phyloP scores from a whole-genome alignment of 257 asterid species.

The Striga asiatica region DNA sequence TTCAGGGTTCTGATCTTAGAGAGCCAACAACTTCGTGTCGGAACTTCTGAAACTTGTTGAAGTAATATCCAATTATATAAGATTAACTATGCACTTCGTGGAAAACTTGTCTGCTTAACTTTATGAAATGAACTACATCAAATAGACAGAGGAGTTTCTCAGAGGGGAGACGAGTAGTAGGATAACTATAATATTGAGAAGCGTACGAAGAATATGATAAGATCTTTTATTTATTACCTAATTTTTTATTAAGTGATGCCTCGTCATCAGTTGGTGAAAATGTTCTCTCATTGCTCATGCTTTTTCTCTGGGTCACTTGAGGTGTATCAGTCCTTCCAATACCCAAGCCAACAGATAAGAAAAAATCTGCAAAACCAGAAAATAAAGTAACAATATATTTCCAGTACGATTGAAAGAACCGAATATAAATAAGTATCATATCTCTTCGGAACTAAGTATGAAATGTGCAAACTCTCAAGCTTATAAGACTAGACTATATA shows the following conservation, averaged over 20 bases:
- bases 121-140: neutral
- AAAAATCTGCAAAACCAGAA: slow-evolving; percentile 63
- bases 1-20: neutral
- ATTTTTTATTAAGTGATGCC: slow-evolving; percentile 45
- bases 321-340: slow-evolving; percentile 85
- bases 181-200: no score
- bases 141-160: neutral
- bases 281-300: slow-evolving; percentile 90
- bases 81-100: neutral
- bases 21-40: neutral
- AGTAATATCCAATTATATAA: neutral
- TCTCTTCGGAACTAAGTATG: neutral
- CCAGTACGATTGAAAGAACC: neutral
- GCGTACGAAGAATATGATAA: no score
- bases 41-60: neutral
- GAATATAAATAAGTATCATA: neutral
- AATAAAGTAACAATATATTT: slow-evolving; percentile 1
- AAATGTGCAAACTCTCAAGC: neutral
- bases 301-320: slow-evolving; percentile 50
- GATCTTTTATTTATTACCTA: slow-evolving; percentile 46
- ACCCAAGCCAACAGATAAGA: slow-evolving; percentile 83
- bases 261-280: slow-evolving; percentile 73
- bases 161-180: neutral
- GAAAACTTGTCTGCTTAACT: neutral
- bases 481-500: neutral